Evolutionary conservation across 257 asterid species (phyloP).

Genomic region (Linderniella brevidens): DNA sequence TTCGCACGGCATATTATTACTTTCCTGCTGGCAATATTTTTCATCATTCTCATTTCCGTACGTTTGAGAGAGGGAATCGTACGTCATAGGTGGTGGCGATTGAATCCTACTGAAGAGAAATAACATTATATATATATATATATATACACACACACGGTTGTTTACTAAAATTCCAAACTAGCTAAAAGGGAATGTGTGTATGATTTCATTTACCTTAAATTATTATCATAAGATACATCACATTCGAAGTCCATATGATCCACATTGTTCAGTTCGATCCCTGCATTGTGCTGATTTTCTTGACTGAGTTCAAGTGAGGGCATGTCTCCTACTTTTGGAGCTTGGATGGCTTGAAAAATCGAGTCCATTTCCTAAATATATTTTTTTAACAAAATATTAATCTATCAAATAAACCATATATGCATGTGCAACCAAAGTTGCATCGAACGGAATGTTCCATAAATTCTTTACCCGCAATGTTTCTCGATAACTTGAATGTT

Average conservation of each 20-base stretch:
- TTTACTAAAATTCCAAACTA: too few species aligned
- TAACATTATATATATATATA: too few species aligned
- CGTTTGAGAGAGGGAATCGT: slow-evolving; percentile 29
- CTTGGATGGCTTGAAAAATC: slow-evolving; percentile 40
- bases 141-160: too few species aligned
- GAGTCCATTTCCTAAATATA: slow-evolving; percentile 40
- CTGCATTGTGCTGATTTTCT: slow-evolving; percentile 21
- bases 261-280: slow-evolving; percentile 15
- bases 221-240: slow-evolving; percentile 25
- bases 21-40: neutral
- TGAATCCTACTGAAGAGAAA: neutral
- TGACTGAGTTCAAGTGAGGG: slow-evolving; percentile 7
- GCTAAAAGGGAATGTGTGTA: neutral
- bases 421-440: too few species aligned
- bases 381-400: neutral
- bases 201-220: slow-evolving; percentile 14
- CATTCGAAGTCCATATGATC: slow-evolving; percentile 31
- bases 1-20: too few species aligned
- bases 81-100: slow-evolving; percentile 21
- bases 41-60: slow-evolving; percentile 28
- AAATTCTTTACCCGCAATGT: slow-evolving; percentile 33
- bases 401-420: neutral
- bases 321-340: slow-evolving; percentile 23
- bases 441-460: too few species aligned
- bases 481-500: slow-evolving; percentile 59